A percentile compares a stretch with the other conserved stretches of the same genome.
Conservation (phyloP, 768 basidiomycete genomes). For the Auricularia auricula-judae region DNA sequence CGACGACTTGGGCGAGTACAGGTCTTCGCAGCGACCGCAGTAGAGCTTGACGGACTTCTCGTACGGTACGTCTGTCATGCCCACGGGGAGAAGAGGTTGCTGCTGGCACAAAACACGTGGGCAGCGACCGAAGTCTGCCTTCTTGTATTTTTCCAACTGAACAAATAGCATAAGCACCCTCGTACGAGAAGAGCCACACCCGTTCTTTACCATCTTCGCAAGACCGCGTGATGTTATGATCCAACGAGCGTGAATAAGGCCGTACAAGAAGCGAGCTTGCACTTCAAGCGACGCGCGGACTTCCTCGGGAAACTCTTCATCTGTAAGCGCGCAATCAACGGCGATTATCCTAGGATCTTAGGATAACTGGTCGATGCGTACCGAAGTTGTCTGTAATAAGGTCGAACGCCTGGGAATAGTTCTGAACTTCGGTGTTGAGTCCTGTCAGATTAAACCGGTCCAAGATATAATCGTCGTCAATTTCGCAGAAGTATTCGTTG, state of each 20-base stretch:
- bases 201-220: constrained; percentile 72
- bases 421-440: constrained; percentile 89
- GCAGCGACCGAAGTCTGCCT: constrained; percentile 96
- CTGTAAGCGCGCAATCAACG: constrained; percentile 25
- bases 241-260: constrained; percentile 94
- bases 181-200: not conserved
- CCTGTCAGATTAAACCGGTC: constrained; percentile 98
- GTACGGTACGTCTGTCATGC: constrained; percentile 93
- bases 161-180: not conserved
- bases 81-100: constrained; percentile 93
- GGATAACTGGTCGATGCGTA: constrained; percentile 24
- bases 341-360: not conserved
- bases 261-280: constrained; percentile 87
- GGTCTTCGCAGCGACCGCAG: constrained; percentile 96
- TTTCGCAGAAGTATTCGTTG: constrained; percentile 99
- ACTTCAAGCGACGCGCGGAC: constrained; percentile 84
- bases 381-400: constrained; percentile 94
- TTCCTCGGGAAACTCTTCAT: constrained; percentile 93
- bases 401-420: constrained; percentile 89
- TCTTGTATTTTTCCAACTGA: constrained; percentile 88
- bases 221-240: constrained; percentile 91
- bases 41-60: constrained; percentile 98
- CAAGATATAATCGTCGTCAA: constrained; percentile 97
- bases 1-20: constrained; percentile 95
- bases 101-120: constrained; percentile 92